Percentiles rank a stretch among this genome's conserved stretches.
These are phyloP conservation scores for Ustulina deusta DNA, from an alignment of 2,329 filamentous ascomycete genomes.

Conservation along the genomic window DNA sequence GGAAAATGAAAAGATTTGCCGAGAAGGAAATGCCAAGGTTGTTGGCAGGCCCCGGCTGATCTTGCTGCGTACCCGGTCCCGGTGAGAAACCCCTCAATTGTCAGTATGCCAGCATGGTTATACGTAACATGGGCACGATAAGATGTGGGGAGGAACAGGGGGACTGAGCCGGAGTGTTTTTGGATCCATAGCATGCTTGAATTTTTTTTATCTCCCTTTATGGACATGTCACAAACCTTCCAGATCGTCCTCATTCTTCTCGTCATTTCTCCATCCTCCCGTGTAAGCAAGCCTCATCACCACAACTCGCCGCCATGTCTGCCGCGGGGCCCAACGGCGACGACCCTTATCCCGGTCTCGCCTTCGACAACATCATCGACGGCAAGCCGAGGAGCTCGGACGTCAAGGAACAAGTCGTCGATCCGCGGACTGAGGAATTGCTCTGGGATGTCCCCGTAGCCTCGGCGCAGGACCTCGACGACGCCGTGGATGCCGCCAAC, in stretches of 20 bases:
- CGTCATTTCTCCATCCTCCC: conserved; percentile 12
- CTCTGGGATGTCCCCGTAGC: conserved; percentile 62
- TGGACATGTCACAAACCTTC: conserved; percentile 5
- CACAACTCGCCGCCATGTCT: conserved; percentile 31
- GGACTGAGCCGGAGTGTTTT: neutral
- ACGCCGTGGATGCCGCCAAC: conserved; percentile 59
- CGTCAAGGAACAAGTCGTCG: conserved; percentile 54
- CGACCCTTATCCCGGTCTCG: conserved; percentile 28
- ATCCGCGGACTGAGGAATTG: conserved; percentile 59
- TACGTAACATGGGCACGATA: conserved; percentile 13
- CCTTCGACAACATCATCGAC: conserved; percentile 61
- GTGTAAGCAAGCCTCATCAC: conserved; percentile 9
- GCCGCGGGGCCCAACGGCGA: conserved; percentile 36
- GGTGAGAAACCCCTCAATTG: conserved; percentile 30
- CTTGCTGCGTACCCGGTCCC: neutral
- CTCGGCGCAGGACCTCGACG: conserved; percentile 55
- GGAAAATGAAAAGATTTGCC: conserved; percentile 24
- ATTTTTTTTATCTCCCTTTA: neutral
- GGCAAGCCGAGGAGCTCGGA: conserved; percentile 54
- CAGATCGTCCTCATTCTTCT: conserved; percentile 16
- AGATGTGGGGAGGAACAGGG: conserved; percentile 21
- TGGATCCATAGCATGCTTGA: neutral
- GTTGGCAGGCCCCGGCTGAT: conserved; percentile 22
- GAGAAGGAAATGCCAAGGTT: conserved; percentile 10
- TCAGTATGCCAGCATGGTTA: conserved; percentile 2